Conservation (phyloP, 805 yeast genomes). For the Wickerhamiella hasegawae region DNA sequence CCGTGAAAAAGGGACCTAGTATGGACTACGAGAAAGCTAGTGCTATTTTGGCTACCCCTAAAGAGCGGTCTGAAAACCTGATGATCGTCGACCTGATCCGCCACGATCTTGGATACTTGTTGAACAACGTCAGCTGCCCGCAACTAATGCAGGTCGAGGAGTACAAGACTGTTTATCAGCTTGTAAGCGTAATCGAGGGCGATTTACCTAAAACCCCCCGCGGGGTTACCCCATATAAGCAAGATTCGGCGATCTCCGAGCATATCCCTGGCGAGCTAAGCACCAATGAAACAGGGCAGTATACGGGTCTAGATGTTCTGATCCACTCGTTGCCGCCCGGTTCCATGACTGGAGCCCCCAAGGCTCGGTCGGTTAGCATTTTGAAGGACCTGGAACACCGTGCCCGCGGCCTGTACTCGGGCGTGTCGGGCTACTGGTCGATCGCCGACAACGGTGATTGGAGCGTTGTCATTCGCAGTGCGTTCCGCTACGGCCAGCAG, state of each 20-base stretch:
- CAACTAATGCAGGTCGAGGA: conserved; percentile 87
- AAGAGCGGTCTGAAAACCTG: conserved; percentile 87
- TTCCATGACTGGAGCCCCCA: conserved; percentile 99
- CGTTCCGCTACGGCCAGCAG: conserved; percentile 28
- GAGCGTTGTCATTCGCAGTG: conserved; percentile 86
- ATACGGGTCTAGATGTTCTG: conserved; percentile 64
- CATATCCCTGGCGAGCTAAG: conserved; percentile 1
- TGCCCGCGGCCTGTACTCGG: conserved; percentile 76
- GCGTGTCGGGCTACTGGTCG: conserved; percentile 93
- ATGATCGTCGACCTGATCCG: conserved; percentile 95
- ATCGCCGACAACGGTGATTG: conserved; percentile 78
- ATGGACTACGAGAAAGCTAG: conserved; percentile 46
- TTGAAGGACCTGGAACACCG: conserved; percentile 42
- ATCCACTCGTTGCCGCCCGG: conserved; percentile 86
- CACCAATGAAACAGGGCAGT: conserved; percentile 12
- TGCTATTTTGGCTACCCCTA: conserved; percentile 56
- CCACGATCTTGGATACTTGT: conserved; percentile 65
- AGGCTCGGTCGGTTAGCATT: conserved; percentile 77
- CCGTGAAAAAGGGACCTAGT: conserved; percentile 51
- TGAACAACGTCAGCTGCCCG: conserved; percentile 50
- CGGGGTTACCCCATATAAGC: no score
- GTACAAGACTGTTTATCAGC: conserved; percentile 76
- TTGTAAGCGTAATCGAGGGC: conserved; percentile 81
- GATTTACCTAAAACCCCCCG: conserved; percentile 10
- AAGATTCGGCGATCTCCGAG: background rate